These are phyloP conservation scores for Fusarium dimerum DNA, from an alignment of 2,329 filamentous ascomycete species.

Conservation along the genomic window DNA sequence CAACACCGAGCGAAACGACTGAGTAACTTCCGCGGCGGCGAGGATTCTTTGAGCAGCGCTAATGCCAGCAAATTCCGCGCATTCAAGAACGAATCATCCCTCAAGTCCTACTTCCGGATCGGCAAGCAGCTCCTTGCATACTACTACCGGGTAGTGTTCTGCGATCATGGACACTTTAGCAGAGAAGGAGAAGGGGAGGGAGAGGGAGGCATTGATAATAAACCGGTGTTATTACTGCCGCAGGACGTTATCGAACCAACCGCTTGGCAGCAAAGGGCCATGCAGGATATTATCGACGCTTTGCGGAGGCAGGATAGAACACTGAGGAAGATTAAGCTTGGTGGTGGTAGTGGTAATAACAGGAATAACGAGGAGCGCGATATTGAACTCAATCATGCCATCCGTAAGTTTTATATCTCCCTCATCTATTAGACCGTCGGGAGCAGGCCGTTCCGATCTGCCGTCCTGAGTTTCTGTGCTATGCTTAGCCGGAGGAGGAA, in stretches of 20 bases:
- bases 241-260: too few relatives aligned
- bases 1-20: constrained; percentile 2
- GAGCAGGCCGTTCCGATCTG: neutral
- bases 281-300: neutral
- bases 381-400: neutral
- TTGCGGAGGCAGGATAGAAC: neutral
- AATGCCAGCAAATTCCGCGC: neutral
- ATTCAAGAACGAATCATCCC: constrained; percentile 6
- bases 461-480: constrained; percentile 4
- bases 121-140: constrained; percentile 7
- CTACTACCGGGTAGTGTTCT: constrained; percentile 7
- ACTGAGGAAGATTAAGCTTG: constrained; percentile 3
- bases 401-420: constrained; percentile 2
- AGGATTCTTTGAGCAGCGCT: too few relatives aligned
- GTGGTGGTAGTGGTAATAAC: constrained; percentile 14
- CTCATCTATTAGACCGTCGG: constrained; percentile 1
- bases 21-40: neutral
- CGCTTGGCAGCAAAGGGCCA: too few relatives aligned
- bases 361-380: neutral
- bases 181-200: neutral
- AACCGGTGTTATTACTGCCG: too few relatives aligned
- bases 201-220: neutral
- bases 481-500: neutral
- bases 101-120: constrained; percentile 4
- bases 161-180: constrained; percentile 6